Percentiles rank a stretch among this genome's conserved stretches.
Conservation (phyloP, 164 flowering plant species). For the Taxillus chinensis region DNA sequence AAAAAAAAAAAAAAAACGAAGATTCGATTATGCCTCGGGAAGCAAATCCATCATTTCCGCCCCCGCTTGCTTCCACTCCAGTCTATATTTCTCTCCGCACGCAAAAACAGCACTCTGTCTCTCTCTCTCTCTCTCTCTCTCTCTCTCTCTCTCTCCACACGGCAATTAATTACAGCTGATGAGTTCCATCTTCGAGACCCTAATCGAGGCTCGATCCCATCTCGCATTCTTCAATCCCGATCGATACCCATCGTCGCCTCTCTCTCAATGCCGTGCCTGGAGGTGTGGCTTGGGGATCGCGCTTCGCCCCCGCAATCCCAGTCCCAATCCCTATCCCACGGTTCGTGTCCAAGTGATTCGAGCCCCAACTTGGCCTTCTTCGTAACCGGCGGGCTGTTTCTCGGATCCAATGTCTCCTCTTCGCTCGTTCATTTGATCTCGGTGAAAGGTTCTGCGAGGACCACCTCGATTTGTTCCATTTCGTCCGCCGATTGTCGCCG, state of each 20-base stretch:
- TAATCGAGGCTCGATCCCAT: background rate
- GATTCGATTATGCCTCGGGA: too few relatives aligned
- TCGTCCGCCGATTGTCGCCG: background rate
- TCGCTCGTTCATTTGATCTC: conserved; percentile 18
- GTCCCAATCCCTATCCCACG: background rate
- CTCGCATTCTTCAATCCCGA: background rate
- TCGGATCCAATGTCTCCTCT: conserved; percentile 19
- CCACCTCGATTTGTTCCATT: conserved; percentile 3
- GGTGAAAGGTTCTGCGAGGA: background rate
- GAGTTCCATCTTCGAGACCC: conserved; percentile 1
- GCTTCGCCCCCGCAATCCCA: background rate
- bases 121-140: too few relatives aligned
- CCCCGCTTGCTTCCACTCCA: too few relatives aligned
- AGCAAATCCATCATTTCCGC: too few relatives aligned
- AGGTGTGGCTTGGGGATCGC: conserved; percentile 3
- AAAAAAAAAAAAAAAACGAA: too few relatives aligned
- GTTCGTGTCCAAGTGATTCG: background rate
- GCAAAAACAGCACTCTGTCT: too few relatives aligned
- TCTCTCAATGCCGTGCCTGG: conserved; percentile 9
- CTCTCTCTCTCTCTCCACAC: too few relatives aligned
- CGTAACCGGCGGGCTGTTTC: conserved; percentile 25
- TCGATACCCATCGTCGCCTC: background rate
- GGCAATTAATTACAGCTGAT: background rate
- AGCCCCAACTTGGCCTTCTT: background rate
- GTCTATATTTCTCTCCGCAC: too few relatives aligned